Evolutionary conservation across 1,139 yeast genomes (phyloP).

Genomic region (Yamadazyma friedrichii): DNA sequence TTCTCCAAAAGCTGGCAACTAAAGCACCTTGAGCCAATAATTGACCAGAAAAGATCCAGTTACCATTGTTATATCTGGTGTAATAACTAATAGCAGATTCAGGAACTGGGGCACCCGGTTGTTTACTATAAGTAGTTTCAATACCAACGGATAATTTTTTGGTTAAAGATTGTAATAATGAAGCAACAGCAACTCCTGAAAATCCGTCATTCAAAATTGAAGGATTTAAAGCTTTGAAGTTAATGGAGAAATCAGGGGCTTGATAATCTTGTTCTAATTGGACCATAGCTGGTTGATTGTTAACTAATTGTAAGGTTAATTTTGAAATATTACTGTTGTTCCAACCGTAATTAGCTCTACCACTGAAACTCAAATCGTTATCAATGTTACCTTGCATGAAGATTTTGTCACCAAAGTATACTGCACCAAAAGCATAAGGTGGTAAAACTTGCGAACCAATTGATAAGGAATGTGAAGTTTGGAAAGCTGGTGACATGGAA

Average conservation of each 20-base stretch:
- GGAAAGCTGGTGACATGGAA: constrained; percentile 91
- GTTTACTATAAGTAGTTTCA: constrained; percentile 88
- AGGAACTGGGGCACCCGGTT: constrained; percentile 73
- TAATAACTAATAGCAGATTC: constrained; percentile 91
- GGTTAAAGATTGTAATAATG: constrained; percentile 85
- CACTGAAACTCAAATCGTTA: constrained; percentile 80
- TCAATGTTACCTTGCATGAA: constrained; percentile 92
- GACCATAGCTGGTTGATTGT: constrained; percentile 89
- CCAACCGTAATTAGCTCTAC: constrained; percentile 94
- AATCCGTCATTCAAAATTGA: constrained; percentile 66
- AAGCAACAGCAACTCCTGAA: constrained; percentile 85
- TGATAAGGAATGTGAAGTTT: constrained; percentile 91
- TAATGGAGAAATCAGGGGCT: constrained; percentile 83
- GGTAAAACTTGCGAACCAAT: constrained; percentile 87
- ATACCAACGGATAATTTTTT: constrained; percentile 84
- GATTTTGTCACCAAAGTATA: constrained; percentile 83
- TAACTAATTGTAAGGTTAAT: constrained; percentile 83
- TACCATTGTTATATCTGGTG: constrained; percentile 82
- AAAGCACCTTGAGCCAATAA: constrained; percentile 90
- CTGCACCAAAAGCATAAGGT: constrained; percentile 87
- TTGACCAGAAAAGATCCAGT: constrained; percentile 95
- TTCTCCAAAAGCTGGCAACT: constrained; percentile 91
- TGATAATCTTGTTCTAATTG: constrained; percentile 96
- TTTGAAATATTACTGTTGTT: constrained; percentile 75
- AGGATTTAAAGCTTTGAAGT: constrained; percentile 91